phyloP scores from a whole-genome alignment of 768 basidiomycete genomes.

The Boletus speciosus region DNA sequence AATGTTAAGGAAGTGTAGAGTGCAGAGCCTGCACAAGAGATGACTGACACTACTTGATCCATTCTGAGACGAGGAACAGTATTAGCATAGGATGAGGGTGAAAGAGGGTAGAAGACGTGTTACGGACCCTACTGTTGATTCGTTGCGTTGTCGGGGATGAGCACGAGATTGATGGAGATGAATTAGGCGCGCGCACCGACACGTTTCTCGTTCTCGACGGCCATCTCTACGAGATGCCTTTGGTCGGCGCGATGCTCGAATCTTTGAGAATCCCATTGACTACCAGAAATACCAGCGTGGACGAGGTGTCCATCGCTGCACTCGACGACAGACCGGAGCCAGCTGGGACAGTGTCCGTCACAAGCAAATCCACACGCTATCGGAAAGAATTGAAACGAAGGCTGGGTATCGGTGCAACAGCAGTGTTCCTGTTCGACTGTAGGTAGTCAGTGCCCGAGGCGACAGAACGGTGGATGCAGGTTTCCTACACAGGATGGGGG shows the following conservation, averaged over 20 bases:
- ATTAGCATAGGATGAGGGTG: too few relatives aligned
- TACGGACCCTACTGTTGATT: too few relatives aligned
- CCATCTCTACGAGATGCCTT: slow-evolving; percentile 73
- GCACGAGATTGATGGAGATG: neutral
- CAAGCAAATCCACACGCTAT: slow-evolving; percentile 56
- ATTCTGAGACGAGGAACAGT: slow-evolving; percentile 44
- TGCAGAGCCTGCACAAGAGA: slow-evolving; percentile 33
- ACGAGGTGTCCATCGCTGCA: slow-evolving; percentile 88
- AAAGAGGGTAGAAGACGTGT: too few relatives aligned
- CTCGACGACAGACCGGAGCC: slow-evolving; percentile 87
- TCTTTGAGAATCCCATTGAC: slow-evolving; percentile 62
- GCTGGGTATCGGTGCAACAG: too few relatives aligned
- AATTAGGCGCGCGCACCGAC: slow-evolving; percentile 46
- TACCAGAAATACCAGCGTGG: slow-evolving; percentile 75
- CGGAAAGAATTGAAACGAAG: too few relatives aligned
- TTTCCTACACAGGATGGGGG: too few relatives aligned
- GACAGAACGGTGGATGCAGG: too few relatives aligned
- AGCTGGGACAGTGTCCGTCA: slow-evolving; percentile 80
- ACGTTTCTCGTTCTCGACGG: slow-evolving; percentile 81
- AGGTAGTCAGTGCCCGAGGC: too few relatives aligned
- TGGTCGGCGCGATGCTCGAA: slow-evolving; percentile 32
- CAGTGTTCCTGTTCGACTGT: too few relatives aligned
- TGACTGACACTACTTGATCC: slow-evolving; percentile 89
- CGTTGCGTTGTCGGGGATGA: too few relatives aligned
- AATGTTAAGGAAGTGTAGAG: too few relatives aligned